phyloP scores from a whole-genome alignment of 768 basidiomycete genomes.

The Kockovaella imperatae region DNA sequence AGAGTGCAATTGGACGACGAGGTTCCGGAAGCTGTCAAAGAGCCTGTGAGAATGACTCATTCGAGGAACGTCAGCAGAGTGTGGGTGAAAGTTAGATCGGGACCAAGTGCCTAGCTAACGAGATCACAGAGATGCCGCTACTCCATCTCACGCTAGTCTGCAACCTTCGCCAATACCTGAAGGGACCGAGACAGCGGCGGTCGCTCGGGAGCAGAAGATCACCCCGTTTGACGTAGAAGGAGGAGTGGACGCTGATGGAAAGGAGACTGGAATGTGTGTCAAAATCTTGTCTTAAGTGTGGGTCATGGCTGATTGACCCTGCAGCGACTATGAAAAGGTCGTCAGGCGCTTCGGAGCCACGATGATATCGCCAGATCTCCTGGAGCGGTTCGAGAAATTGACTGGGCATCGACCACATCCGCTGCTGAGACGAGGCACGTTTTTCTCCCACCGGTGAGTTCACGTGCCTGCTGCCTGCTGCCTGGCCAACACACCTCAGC shows the following conservation, averaged over 20 bases:
- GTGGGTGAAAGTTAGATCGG: slow-evolving; percentile 15
- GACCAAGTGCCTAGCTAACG: neutral
- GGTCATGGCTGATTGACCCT: neutral
- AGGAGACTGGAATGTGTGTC: slow-evolving; percentile 53
- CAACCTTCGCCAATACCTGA: neutral
- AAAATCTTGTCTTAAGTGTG: neutral
- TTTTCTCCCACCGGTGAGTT: slow-evolving; percentile 90
- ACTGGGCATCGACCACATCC: slow-evolving; percentile 84
- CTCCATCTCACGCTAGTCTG: slow-evolving; percentile 1
- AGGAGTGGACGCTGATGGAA: slow-evolving; percentile 74
- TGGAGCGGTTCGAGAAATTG: slow-evolving; percentile 81
- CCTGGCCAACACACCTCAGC: slow-evolving; percentile 50
- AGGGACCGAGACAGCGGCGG: neutral
- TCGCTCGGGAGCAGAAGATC: slow-evolving; percentile 59
- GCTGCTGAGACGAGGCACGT: slow-evolving; percentile 81
- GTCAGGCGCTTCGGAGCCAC: slow-evolving; percentile 89
- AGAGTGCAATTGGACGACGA: slow-evolving; percentile 41
- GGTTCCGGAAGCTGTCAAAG: slow-evolving; percentile 41
- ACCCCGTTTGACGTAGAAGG: slow-evolving; percentile 99
- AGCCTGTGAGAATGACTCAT: slow-evolving; percentile 37
- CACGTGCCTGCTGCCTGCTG: no score
- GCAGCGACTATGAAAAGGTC: slow-evolving; percentile 94
- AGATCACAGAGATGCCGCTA: neutral
- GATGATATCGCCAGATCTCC: slow-evolving; percentile 62
- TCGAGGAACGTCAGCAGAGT: slow-evolving; percentile 33